Base-by-base conservation (phyloP, 805 yeast species). In the Candida arabinofermentans region DNA sequence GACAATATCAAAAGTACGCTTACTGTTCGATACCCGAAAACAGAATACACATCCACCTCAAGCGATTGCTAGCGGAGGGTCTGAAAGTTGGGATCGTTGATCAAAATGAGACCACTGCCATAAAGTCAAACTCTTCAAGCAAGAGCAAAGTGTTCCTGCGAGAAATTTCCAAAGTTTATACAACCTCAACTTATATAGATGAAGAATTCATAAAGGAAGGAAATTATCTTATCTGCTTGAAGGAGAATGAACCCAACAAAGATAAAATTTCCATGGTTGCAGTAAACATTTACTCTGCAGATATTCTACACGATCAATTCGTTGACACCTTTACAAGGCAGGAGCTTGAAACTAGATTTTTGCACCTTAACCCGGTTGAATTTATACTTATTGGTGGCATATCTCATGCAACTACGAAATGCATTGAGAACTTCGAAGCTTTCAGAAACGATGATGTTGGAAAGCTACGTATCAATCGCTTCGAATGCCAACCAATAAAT, bases 11-110 rank as follows among this genome's bases (percentile, higher is more conserved):
- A 37, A 72, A 75, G 42, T 81, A 86, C 53, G 91, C 96, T 0
- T 85, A 86, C 54, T 84, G 95, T 46, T 81, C 93, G 7, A 84
- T 93, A 26, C 98, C 97, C 1, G 85, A 83, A 39, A 76, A 69
- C 23, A 67, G 93, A 44, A 67, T 93, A 12, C 84, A 84, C 50
- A 71, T 84, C 24, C 91, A 91, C 59, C 64, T 90, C 27, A 85
- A 84, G 58, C 70, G 91, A 44, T 65, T 91, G 14, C 69, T 93
- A 4, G 75, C 74, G 30, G 69, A 69, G 41, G 96, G 96, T 0
- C 66, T 77, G 44, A 90, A 85, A 57, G 87, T 93, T 3, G 98
- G 95, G 0, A 78, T 93, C 2, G 93, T 90, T 0, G 83, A 83
- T 54, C 98, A 93, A 56, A 57, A 77, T 4, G 97, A 91, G 57